Evolutionary conservation across 305 asterid species (phyloP), one percentile per base, ranked within the genome.

Genomic region (Vinca major): DNA sequence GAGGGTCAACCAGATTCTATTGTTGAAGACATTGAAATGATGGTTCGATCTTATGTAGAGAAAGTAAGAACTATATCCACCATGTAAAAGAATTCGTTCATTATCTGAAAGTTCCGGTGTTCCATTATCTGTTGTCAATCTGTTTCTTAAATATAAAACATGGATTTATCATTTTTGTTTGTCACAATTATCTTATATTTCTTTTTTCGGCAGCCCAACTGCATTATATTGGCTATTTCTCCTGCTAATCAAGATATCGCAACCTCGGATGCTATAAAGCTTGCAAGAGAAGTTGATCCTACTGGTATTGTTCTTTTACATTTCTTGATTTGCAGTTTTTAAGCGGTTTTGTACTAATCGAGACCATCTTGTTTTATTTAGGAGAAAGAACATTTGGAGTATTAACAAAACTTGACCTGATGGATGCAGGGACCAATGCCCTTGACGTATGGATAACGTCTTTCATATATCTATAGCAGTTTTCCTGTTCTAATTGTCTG

Each of bases 211-310:
- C 81, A 92, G 98, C 93, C 93, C 68, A 92, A 87, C 84, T 85
- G 96, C 87, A 92, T 92, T 62, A 92, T 92, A 78, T 82, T 92
- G 89, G 98, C 98, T 0, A 92, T 92, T 77, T 92, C 98, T 77
- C 98, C 98, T 41, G 98, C 98, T 62, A 92, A 92, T 81, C 98
- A 92, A 84, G 98, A 92, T 80, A 92, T 92, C 64, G 97, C 98
- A 69, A 92, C 98, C 73, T 92, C 97, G 7, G 98, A 92, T 81
- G 98, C 98, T 66, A 92, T 90, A 78, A 92, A 92, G 80, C 93
- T 90, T 65, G 97, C 98, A 71, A 86, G 85, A 80, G 98, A 92
- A 88, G 98, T 92, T 75, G 96, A 92, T 81, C 93, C 96, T 53
- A 62, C 97, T 69, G 98, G 98, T 92, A 82, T 17, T 14, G 54